Evolutionary conservation across 2,329 filamentous ascomycete genomes (phyloP).

Genomic region (Hypoxylon sp.): DNA sequence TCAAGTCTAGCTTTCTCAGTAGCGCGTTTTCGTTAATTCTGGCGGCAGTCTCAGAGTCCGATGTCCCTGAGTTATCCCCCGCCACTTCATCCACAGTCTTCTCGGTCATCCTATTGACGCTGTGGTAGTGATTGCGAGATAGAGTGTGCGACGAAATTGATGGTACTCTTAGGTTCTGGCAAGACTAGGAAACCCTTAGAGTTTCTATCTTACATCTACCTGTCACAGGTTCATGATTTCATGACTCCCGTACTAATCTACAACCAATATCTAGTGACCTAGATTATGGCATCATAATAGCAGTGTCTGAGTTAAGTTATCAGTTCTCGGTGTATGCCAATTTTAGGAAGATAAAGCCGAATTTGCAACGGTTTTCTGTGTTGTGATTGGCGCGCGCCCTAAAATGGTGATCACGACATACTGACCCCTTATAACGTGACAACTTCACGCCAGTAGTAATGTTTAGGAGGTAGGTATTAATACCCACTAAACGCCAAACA

Average conservation of each 20-base stretch:
- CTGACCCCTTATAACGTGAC: slow-evolving; percentile 36
- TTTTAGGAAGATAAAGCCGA: slow-evolving; percentile 24
- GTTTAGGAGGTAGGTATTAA: too few relatives aligned
- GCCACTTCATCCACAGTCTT: slow-evolving; percentile 22
- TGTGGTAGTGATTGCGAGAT: not conserved
- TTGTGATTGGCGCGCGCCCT: slow-evolving; percentile 36
- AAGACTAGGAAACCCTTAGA: not conserved
- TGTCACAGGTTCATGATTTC: not conserved
- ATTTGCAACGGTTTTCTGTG: slow-evolving; percentile 9
- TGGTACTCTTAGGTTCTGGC: not conserved
- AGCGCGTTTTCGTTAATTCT: slow-evolving; percentile 66
- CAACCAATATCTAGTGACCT: slow-evolving; percentile 1
- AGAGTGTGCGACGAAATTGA: not conserved
- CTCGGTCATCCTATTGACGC: slow-evolving; percentile 24
- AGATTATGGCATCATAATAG: slow-evolving; percentile 38
- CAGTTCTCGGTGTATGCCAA: slow-evolving; percentile 3
- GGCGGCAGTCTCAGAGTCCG: slow-evolving; percentile 41
- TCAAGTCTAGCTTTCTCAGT: slow-evolving; percentile 66
- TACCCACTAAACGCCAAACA: not conserved
- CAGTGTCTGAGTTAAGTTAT: slow-evolving; percentile 30
- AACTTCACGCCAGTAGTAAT: not conserved
- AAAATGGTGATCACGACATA: slow-evolving; percentile 41
- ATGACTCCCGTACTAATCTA: slow-evolving; percentile 12
- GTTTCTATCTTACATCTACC: not conserved
- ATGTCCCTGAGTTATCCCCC: slow-evolving; percentile 33